Conservation (phyloP, 345 rosid genomes). For the Euphorbia tirucalli region DNA sequence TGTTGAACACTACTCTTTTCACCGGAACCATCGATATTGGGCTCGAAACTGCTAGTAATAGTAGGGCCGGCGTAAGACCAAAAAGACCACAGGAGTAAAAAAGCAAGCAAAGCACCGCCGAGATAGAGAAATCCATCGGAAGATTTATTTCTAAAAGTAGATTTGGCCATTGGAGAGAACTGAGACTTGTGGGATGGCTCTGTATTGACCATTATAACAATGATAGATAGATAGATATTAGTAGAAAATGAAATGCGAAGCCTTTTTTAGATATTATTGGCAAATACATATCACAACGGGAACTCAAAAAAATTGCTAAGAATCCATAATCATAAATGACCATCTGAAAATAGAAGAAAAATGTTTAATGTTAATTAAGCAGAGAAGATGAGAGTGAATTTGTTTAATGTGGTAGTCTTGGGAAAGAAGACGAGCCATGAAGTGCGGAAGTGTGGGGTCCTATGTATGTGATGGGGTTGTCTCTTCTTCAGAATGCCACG, state of each 20-base stretch:
- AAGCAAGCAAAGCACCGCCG: constrained; percentile 60
- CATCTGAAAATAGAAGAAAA: not conserved
- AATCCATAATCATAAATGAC: not conserved
- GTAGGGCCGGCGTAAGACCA: constrained; percentile 44
- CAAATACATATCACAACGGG: not conserved
- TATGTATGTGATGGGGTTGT: constrained; percentile 1
- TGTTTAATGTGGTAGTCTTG: too few species aligned
- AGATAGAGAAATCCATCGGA: constrained; percentile 53
- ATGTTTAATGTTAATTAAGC: not conserved
- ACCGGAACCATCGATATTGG: constrained; percentile 4
- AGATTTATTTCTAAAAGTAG: constrained; percentile 25
- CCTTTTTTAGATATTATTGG: not conserved
- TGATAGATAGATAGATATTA: too few species aligned
- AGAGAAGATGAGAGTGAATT: not conserved
- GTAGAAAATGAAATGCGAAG: not conserved
- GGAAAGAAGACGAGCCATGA: constrained; percentile 20
- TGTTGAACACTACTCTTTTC: constrained; percentile 19
- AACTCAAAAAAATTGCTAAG: not conserved
- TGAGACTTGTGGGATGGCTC: constrained; percentile 9
- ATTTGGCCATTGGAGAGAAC: constrained; percentile 23
- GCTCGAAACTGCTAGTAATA: constrained; percentile 7
- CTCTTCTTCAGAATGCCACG: constrained; percentile 20
- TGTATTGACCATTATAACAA: constrained; percentile 6
- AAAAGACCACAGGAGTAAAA: constrained; percentile 64
- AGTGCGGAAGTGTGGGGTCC: constrained; percentile 10